Percentiles rank a stretch among this genome's conserved stretches.
Evolutionary conservation across 495 filamentous ascomycete genomes (phyloP).

Genomic region (Penicillium dipodomyicola): DNA sequence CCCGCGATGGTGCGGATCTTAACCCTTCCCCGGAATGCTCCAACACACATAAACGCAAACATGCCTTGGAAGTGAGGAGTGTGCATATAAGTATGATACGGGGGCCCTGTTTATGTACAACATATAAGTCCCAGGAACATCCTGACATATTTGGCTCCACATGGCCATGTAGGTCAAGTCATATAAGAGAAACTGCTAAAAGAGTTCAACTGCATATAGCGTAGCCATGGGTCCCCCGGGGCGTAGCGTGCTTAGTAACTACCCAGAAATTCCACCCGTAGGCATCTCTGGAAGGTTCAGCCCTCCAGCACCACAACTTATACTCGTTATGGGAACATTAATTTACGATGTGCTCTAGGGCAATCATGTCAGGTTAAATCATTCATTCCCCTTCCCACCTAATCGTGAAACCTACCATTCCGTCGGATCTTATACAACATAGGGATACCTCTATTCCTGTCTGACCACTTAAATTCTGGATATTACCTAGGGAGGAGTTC

Average conservation of each 20-base stretch:
- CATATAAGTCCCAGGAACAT: background rate
- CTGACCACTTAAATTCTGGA: no score
- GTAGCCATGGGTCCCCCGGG: background rate
- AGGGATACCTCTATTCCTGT: background rate
- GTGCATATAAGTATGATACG: background rate
- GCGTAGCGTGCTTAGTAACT: background rate
- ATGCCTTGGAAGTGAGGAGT: constrained; percentile 12
- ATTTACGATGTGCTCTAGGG: no score
- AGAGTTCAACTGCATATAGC: background rate
- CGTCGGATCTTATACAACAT: background rate
- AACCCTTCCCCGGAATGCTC: constrained; percentile 2
- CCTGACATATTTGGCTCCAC: constrained; percentile 4
- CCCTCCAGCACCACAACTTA: background rate
- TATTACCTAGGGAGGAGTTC: no score
- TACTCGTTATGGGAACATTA: background rate
- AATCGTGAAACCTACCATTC: background rate
- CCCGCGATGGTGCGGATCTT: background rate
- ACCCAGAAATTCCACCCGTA: background rate
- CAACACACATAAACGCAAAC: constrained; percentile 9
- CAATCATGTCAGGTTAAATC: no score
- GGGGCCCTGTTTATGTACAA: background rate
- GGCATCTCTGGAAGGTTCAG: background rate
- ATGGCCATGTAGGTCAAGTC: constrained; percentile 1
- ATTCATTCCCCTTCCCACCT: background rate
- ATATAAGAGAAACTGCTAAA: background rate